These are phyloP conservation scores for Aspergillus floridensis DNA, from an alignment of 2,329 filamentous ascomycete genomes.

Conservation along the genomic window DNA sequence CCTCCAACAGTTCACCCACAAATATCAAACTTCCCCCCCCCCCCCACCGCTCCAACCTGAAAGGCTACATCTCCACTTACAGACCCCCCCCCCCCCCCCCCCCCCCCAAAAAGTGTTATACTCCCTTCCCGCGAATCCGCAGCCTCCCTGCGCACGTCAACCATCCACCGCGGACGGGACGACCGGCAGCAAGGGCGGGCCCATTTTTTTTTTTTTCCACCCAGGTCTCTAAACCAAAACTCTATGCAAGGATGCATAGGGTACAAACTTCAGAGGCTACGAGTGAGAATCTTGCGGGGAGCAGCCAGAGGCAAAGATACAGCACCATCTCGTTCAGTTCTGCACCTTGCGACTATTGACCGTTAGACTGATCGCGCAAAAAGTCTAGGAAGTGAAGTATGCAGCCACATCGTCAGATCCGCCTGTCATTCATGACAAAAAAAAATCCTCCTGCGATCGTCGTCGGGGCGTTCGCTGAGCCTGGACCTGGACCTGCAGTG, in stretches of 20 bases:
- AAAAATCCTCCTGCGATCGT: background rate
- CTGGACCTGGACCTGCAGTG: background rate
- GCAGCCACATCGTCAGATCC: background rate
- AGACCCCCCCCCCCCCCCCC: too few relatives aligned
- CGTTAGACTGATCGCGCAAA: background rate
- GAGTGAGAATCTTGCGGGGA: background rate
- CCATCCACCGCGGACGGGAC: background rate
- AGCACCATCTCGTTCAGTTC: background rate
- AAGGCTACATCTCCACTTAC: too few relatives aligned
- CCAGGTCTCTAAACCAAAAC: background rate
- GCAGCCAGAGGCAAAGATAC: background rate
- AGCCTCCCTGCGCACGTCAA: background rate
- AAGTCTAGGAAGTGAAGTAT: background rate
- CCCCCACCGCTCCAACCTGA: too few relatives aligned
- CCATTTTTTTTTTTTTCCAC: background rate
- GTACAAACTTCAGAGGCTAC: background rate
- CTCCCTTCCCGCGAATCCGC: background rate
- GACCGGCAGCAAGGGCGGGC: background rate
- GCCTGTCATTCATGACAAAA: background rate
- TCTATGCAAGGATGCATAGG: background rate
- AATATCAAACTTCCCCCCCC: too few relatives aligned
- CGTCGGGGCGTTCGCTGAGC: background rate
- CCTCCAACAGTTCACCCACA: too few relatives aligned
- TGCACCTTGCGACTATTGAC: background rate
- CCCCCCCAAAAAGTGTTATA: background rate